Conservation (phyloP, 345 rosid genomes). For the Gossypium mustelinum region DNA sequence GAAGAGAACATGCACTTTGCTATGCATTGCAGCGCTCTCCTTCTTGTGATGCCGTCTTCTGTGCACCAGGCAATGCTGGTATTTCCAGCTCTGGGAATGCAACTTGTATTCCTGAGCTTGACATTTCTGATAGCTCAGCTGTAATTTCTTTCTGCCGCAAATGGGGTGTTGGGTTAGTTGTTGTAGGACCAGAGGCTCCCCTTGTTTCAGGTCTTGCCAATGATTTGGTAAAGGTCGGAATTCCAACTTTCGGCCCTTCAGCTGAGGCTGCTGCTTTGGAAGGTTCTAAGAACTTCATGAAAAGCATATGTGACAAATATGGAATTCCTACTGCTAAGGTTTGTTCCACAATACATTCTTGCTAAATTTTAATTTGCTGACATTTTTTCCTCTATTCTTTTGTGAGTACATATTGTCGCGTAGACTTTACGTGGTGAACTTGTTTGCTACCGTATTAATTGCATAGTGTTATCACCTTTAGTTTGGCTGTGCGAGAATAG, state of each 20-base stretch:
- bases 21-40: constrained; percentile 72
- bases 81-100: constrained; percentile 79
- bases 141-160: constrained; percentile 66
- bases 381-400: neutral
- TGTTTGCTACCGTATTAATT: neutral
- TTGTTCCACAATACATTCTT: constrained; percentile 7
- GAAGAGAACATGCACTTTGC: constrained; percentile 93
- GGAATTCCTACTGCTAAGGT: constrained; percentile 96
- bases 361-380: neutral
- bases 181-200: constrained; percentile 93
- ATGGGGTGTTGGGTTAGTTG: constrained; percentile 68
- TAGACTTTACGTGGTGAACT: neutral
- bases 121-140: constrained; percentile 50
- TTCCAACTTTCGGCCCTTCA: constrained; percentile 89
- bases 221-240: constrained; percentile 59
- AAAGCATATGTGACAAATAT: constrained; percentile 78
- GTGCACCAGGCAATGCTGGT: constrained; percentile 94
- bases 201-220: constrained; percentile 86
- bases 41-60: constrained; percentile 66
- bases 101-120: constrained; percentile 65
- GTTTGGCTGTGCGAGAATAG: neutral
- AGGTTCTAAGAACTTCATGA: constrained; percentile 97
- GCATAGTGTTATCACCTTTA: neutral
- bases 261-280: constrained; percentile 95
- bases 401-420: neutral